phyloP scores from a whole-genome alignment of 805 yeast species.

The Saturnispora sekii region DNA sequence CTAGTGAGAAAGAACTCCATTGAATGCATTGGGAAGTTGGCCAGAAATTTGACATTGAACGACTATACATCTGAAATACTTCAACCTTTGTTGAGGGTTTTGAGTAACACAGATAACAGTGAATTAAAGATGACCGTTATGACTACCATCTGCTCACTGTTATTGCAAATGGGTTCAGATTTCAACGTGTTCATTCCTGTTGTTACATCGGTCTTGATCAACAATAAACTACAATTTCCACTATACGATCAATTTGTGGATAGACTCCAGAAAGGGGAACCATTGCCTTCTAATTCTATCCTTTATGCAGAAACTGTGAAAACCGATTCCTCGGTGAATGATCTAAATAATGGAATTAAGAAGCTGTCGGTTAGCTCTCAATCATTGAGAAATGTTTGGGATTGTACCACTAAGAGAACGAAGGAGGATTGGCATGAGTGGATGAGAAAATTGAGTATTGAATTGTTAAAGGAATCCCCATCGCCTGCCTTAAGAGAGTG shows the following conservation, averaged over 20 bases:
- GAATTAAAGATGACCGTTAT: slow-evolving; percentile 59
- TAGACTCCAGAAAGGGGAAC: slow-evolving; percentile 73
- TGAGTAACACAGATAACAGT: slow-evolving; percentile 31
- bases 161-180: slow-evolving; percentile 75
- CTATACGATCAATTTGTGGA: slow-evolving; percentile 74
- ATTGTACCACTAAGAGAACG: slow-evolving; percentile 77
- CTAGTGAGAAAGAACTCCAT: slow-evolving; percentile 64
- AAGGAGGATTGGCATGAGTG: slow-evolving; percentile 98
- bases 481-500: slow-evolving; percentile 92
- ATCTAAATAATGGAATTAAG: slow-evolving; percentile 58
- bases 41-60: slow-evolving; percentile 59
- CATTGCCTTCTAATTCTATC: slow-evolving; percentile 67
- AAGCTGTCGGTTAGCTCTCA: slow-evolving; percentile 63
- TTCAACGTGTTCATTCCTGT: slow-evolving; percentile 81
- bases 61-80: slow-evolving; percentile 89
- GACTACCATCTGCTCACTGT: slow-evolving; percentile 69
- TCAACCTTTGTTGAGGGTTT: slow-evolving; percentile 72
- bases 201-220: slow-evolving; percentile 55
- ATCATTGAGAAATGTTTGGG: slow-evolving; percentile 79
- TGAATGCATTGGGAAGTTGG: slow-evolving; percentile 71
- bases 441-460: slow-evolving; percentile 81
- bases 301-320: slow-evolving; percentile 49
- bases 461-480: slow-evolving; percentile 82
- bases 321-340: slow-evolving; percentile 38
- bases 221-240: slow-evolving; percentile 56